Conservation (phyloP, 257 asterid species). For the Linderniella brevidens region DNA sequence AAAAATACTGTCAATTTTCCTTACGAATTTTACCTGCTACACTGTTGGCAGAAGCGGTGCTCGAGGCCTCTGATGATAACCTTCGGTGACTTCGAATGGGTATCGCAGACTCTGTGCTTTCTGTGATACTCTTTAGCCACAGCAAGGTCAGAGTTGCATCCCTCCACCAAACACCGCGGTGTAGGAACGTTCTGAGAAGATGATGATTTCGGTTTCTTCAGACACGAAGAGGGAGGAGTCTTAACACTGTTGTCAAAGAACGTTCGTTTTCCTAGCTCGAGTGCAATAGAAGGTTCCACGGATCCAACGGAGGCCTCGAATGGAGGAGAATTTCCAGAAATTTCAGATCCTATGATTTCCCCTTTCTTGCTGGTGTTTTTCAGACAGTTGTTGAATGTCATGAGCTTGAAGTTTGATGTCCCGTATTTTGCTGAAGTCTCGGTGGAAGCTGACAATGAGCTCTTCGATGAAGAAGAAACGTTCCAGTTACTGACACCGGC, state of each 20-base stretch:
- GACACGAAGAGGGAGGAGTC: slow-evolving; percentile 20
- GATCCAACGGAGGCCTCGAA: slow-evolving; percentile 37
- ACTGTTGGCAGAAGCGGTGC: slow-evolving; percentile 88
- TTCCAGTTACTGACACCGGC: slow-evolving; percentile 52
- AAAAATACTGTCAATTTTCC: background rate
- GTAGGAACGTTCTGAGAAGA: slow-evolving; percentile 20
- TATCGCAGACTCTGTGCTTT: slow-evolving; percentile 79
- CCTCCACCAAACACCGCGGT: slow-evolving; percentile 71
- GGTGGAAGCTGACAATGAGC: slow-evolving; percentile 65
- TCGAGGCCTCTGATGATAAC: slow-evolving; percentile 62
- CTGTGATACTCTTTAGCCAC: slow-evolving; percentile 78
- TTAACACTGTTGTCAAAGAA: slow-evolving; percentile 54
- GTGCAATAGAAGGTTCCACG: slow-evolving; percentile 44
- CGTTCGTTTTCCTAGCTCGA: slow-evolving; percentile 78
- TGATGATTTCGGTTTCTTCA: slow-evolving; percentile 37
- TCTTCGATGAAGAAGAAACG: slow-evolving; percentile 65
- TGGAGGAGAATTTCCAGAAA: slow-evolving; percentile 27
- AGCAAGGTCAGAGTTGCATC: slow-evolving; percentile 71
- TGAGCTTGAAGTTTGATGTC: slow-evolving; percentile 27
- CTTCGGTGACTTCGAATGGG: slow-evolving; percentile 64
- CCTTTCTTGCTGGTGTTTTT: slow-evolving; percentile 11
- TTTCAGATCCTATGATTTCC: slow-evolving; percentile 13
- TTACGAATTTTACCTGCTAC: slow-evolving; percentile 54
- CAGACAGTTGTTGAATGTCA: slow-evolving; percentile 21
- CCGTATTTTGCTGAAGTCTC: slow-evolving; percentile 47